Conservation (phyloP, 345 rosid species). For the Populus simonii region DNA sequence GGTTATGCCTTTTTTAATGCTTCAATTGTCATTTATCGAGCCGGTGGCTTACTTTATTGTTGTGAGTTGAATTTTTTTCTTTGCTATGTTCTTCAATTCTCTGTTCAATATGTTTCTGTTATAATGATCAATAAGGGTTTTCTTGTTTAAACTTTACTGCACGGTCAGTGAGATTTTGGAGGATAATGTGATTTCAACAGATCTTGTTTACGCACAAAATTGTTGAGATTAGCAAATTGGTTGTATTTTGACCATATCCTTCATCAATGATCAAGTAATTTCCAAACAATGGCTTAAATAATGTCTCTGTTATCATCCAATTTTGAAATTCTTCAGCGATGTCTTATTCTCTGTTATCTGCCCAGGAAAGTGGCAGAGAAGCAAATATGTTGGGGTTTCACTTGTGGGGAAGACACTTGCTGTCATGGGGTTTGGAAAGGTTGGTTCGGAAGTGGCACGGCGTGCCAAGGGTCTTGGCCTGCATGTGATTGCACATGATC, state of each 20-base stretch:
- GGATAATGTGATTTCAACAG: background rate
- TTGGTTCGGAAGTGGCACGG: constrained; percentile 28
- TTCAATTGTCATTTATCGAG: constrained; percentile 19
- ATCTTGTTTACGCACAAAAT: background rate
- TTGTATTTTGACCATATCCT: background rate
- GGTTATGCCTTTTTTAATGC: background rate
- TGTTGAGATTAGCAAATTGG: background rate
- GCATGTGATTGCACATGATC: constrained; percentile 31
- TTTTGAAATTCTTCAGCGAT: background rate
- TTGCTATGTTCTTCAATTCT: background rate
- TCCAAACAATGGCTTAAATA: background rate
- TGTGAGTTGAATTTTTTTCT: background rate
- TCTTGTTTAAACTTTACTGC: background rate
- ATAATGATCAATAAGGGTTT: background rate
- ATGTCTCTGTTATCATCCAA: background rate
- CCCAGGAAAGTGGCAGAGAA: constrained; percentile 28
- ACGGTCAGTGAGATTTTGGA: background rate
- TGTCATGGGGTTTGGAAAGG: constrained; percentile 30
- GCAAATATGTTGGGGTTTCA: constrained; percentile 28
- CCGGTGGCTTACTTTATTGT: background rate
- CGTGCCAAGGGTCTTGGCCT: constrained; percentile 29
- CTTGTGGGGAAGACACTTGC: constrained; percentile 28
- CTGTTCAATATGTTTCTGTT: background rate
- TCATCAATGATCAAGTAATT: background rate
- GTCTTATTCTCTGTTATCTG: background rate